Percentiles rank a stretch among this genome's conserved stretches.
These are phyloP conservation scores for Elongisporangium senticosum DNA, from an alignment of 352 stramenopile species.

Conservation along the genomic window DNA sequence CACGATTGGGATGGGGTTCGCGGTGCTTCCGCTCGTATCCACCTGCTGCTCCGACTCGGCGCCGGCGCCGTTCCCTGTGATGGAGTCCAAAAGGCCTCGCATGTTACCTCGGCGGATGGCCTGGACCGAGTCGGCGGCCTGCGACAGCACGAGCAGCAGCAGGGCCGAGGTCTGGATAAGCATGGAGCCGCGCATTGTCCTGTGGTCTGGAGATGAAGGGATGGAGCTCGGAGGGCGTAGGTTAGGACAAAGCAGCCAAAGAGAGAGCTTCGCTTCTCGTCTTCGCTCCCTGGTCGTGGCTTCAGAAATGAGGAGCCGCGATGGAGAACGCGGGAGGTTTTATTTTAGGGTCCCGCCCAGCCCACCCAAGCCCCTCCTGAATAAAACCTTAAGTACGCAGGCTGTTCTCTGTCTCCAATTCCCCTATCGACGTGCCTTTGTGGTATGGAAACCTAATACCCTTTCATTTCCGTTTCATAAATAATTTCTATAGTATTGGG, in stretches of 20 bases:
- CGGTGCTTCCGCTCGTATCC: not conserved
- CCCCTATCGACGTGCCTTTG: not conserved
- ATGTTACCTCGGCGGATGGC: not conserved
- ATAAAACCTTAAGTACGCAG: not conserved
- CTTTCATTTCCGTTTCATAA: not conserved
- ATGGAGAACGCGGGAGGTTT: not conserved
- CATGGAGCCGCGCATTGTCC: not conserved
- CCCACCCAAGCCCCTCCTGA: not conserved
- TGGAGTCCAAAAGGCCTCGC: conserved; percentile 30
- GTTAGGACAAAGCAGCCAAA: not conserved
- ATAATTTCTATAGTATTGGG: not conserved
- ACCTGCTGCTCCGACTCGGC: not conserved
- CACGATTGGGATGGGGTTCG: conserved; percentile 7
- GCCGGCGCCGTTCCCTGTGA: conserved; percentile 10
- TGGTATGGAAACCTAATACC: not conserved
- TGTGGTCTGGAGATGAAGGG: not conserved
- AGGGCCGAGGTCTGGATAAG: not conserved
- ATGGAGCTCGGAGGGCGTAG: no score
- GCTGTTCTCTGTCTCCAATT: not conserved
- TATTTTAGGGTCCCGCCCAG: not conserved
- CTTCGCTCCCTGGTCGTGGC: not conserved
- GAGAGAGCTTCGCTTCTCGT: conserved; percentile 1
- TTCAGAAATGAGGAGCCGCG: not conserved
- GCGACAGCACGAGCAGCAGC: not conserved
- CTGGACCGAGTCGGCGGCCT: not conserved